Percentiles rank a stretch among this genome's conserved stretches.
Conservation (phyloP, 176 grass and related monocot genomes). For the Oryza nivara region DNA sequence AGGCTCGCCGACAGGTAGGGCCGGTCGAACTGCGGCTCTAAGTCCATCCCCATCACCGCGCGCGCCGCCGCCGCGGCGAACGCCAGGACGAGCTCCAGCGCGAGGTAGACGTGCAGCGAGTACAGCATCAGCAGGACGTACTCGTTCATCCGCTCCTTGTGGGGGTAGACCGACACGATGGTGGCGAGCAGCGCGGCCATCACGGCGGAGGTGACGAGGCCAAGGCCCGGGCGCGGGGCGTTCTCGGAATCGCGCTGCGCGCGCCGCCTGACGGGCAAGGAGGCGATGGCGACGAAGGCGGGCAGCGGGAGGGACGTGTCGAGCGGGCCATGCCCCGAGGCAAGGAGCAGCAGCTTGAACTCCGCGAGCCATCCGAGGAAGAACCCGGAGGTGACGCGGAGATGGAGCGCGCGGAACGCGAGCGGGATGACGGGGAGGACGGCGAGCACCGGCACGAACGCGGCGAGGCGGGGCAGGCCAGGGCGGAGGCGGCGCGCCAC, state of each 20-base stretch:
- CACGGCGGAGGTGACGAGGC: slow-evolving; percentile 25
- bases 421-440: slow-evolving; percentile 54
- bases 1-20: slow-evolving; percentile 56
- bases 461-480: slow-evolving; percentile 46
- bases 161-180: slow-evolving; percentile 51
- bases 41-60: slow-evolving; percentile 37
- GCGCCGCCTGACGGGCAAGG: slow-evolving; percentile 43
- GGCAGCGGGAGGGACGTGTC: slow-evolving; percentile 50
- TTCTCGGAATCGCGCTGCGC: not conserved
- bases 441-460: slow-evolving; percentile 53
- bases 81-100: slow-evolving; percentile 62
- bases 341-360: slow-evolving; percentile 75
- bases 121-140: slow-evolving; percentile 49
- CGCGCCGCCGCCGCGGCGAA: slow-evolving; percentile 22
- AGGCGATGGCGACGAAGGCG: slow-evolving; percentile 42
- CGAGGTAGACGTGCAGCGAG: slow-evolving; percentile 58
- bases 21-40: slow-evolving; percentile 76
- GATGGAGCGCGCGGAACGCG: slow-evolving; percentile 56
- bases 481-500: slow-evolving; percentile 36
- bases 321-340: slow-evolving; percentile 50
- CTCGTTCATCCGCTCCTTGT: slow-evolving; percentile 25
- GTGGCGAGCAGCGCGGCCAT: slow-evolving; percentile 52
- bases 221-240: not conserved
- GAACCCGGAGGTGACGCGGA: slow-evolving; percentile 60
- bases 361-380: slow-evolving; percentile 63